These are phyloP conservation scores for Cicer cuneatum DNA, from an alignment of 306 rosid species.

Conservation along the genomic window DNA sequence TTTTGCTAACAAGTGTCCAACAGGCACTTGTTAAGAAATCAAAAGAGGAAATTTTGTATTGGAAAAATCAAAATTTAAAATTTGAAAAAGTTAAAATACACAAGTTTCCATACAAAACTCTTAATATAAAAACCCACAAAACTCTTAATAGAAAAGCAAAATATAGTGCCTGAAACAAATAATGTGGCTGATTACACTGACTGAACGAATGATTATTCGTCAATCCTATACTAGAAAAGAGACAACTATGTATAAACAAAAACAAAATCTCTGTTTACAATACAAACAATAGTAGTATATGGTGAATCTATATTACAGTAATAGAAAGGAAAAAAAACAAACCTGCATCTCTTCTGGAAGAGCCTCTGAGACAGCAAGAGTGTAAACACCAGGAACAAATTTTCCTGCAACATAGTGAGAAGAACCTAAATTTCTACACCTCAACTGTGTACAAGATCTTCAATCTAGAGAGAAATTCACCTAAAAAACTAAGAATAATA, in stretches of 20 bases:
- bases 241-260: conserved; percentile 4
- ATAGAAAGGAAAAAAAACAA: conserved; percentile 33
- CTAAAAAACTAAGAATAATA: background rate
- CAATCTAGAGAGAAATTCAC: conserved; percentile 4
- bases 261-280: conserved; percentile 3
- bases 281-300: conserved; percentile 15
- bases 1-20: no score
- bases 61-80: no score
- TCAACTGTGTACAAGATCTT: conserved; percentile 1
- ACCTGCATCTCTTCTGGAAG: conserved; percentile 97
- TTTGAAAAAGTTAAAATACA: no score
- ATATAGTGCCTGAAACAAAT: conserved; percentile 8
- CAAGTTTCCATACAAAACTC: no score
- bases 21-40: no score
- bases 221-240: conserved; percentile 23
- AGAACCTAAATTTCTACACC: conserved; percentile 25
- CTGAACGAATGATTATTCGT: conserved; percentile 22
- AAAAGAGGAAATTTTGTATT: no score
- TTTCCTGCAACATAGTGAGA: conserved; percentile 59
- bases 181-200: conserved; percentile 4
- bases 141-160: conserved; percentile 8
- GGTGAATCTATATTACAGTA: conserved; percentile 7
- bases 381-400: conserved; percentile 87
- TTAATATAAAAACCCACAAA: conserved; percentile 19
- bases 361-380: conserved; percentile 97